Conservation (phyloP, 805 yeast genomes). For the Starmerella apicola region DNA sequence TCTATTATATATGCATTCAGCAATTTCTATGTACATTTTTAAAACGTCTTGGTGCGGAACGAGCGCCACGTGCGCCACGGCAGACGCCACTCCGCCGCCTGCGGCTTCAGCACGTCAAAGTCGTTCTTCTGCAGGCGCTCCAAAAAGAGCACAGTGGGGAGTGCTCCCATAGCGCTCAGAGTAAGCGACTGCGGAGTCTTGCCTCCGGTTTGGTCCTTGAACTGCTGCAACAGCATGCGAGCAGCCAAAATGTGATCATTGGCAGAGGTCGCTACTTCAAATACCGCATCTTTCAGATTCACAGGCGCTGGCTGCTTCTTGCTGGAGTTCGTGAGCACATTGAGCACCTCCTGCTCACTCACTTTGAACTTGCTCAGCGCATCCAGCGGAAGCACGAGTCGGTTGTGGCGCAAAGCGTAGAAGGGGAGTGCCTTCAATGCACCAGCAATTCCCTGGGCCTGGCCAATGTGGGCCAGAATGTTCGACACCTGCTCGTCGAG, state of each 20-base stretch:
- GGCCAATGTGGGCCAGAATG: conserved; percentile 70
- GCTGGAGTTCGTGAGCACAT: conserved; percentile 29
- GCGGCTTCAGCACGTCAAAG: conserved; percentile 45
- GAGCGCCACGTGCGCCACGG: conserved; percentile 47
- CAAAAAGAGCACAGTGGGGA: conserved; percentile 55
- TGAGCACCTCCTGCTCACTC: conserved; percentile 52
- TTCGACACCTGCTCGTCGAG: conserved; percentile 41
- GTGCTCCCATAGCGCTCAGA: conserved; percentile 53
- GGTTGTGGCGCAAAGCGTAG: conserved; percentile 40
- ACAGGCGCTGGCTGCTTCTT: conserved; percentile 5
- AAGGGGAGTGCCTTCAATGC: conserved; percentile 48
- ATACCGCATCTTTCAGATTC: conserved; percentile 39
- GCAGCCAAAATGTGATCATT: conserved; percentile 72
- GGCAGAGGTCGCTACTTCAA: conserved; percentile 59
- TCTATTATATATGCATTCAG: too few species aligned
- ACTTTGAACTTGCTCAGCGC: conserved; percentile 40
- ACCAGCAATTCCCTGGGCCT: conserved; percentile 60
- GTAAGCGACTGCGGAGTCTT: conserved; percentile 42
- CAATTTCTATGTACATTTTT: conserved; percentile 2
- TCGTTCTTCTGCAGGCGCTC: conserved; percentile 47
- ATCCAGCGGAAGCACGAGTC: conserved; percentile 52
- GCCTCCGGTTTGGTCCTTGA: conserved; percentile 32
- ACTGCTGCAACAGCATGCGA: conserved; percentile 36
- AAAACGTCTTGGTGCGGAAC: conserved; percentile 33
- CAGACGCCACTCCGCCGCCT: conserved; percentile 48